Conservation (phyloP, 305 asterid species). For the Fraxinus albicans region DNA sequence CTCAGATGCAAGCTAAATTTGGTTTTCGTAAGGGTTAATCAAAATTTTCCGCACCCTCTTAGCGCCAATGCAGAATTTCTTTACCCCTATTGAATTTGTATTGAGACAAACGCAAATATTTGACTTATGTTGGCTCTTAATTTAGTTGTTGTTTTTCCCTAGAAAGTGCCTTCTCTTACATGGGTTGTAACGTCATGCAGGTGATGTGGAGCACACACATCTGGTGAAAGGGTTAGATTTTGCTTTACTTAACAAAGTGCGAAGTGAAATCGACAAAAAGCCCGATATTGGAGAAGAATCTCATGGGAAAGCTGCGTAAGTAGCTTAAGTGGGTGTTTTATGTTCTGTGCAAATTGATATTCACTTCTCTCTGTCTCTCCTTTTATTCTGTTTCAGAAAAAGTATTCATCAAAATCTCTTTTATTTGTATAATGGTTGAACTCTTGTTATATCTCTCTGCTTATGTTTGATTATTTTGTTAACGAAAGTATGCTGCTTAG, state of each 20-base stretch:
- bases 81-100: neutral
- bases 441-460: neutral
- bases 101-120: neutral
- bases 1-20: neutral
- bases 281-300: slow-evolving; percentile 78
- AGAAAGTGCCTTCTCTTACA: slow-evolving; percentile 20
- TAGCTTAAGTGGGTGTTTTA: slow-evolving; percentile 19
- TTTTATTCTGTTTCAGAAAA: slow-evolving; percentile 15
- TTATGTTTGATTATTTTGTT: neutral
- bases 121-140: slow-evolving; percentile 3
- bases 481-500: neutral
- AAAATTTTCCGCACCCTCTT: neutral
- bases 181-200: slow-evolving; percentile 46
- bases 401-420: neutral
- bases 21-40: neutral
- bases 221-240: slow-evolving; percentile 96
- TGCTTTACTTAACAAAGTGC: slow-evolving; percentile 89
- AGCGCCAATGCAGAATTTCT: neutral
- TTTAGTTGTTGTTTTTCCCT: slow-evolving; percentile 15
- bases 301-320: slow-evolving; percentile 67
- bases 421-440: slow-evolving; percentile 15
- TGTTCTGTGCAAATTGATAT: slow-evolving; percentile 3
- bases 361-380: neutral
- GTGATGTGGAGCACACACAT: slow-evolving; percentile 99
- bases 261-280: slow-evolving; percentile 92